Evolutionary conservation across 805 yeast species (phyloP), one percentile per base, ranked within the genome.

Genomic region (Cyberlindnera japonica): DNA sequence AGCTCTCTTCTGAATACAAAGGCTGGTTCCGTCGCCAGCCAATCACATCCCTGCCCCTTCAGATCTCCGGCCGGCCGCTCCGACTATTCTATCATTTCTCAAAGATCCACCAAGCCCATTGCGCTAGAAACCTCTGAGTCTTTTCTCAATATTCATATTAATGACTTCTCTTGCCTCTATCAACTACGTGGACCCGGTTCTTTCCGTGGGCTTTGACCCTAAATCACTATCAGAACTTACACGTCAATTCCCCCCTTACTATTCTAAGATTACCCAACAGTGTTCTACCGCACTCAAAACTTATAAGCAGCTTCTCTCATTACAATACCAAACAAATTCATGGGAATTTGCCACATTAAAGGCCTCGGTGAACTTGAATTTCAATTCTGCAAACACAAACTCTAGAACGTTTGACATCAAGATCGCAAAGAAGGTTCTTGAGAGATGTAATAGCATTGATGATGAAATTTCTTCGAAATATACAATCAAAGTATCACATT

Each of bases 401-500:
- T 39, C 43, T 11, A 58, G 63, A n/a, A 54, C 59, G 5, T 77
- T 79, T 55, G 78, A 79, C 51, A 67, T 70, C 33, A 74, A 71
- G 35, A 62, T 80, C 30, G 75, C 84, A 1, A 63, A 69, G 43
- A 71, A 75, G 44, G 83, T 80, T 11, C 64, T 79, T 21, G 54
- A 55, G 7, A 71, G 68, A 16, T 77, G 83, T 54, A 73, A 78
- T 14, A 58, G 38, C 57, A 23, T 67, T 64, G 24, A 71, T 69
- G 47, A 63, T 62, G 41, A 59, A 61, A 0, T 47, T 59, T 48
- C 70, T 72, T 23, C 80, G 76, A 13, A 73, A 77, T 7, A 63
- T 69, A 21, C 54, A 71, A 25, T 33, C 9, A 33, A 70, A 75
- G 5, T 74, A 70, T 18, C 58, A 70, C 32, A 69, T 74, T 5